Evolutionary conservation across 371 early-diverging fungal genomes (phyloP).

Genomic region (Mortierella sp.): DNA sequence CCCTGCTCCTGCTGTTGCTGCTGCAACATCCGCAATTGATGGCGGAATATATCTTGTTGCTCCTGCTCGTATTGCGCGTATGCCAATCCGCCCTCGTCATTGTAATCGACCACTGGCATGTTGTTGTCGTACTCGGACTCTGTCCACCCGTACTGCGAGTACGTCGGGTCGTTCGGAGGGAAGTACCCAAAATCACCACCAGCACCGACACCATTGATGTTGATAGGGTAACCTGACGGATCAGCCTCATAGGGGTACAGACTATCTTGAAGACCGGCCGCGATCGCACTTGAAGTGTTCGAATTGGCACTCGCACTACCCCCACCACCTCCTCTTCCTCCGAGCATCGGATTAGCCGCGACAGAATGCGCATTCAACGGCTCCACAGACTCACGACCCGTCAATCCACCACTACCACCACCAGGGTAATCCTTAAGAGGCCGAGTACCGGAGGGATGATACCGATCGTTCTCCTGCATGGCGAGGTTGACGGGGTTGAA

Average conservation of each 20-base stretch:
- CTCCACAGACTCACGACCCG: slow-evolving; percentile 15
- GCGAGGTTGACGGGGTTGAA: slow-evolving; percentile 42
- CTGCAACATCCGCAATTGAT: slow-evolving; percentile 12
- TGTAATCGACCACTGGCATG: not conserved
- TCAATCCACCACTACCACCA: slow-evolving; percentile 9
- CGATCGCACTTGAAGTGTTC: not conserved
- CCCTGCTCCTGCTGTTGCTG: slow-evolving; percentile 10
- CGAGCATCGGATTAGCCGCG: not conserved
- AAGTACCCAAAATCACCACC: slow-evolving; percentile 16
- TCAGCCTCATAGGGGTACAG: slow-evolving; percentile 21
- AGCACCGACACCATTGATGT: not conserved
- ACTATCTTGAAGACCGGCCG: not conserved
- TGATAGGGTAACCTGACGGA: slow-evolving; percentile 4
- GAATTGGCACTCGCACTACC: slow-evolving; percentile 15
- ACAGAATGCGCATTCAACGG: slow-evolving; percentile 13
- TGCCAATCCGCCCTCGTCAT: not conserved
- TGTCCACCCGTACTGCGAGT: slow-evolving; percentile 16
- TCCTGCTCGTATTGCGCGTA: slow-evolving; percentile 19
- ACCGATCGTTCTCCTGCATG: slow-evolving; percentile 33
- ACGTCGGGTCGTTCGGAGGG: slow-evolving; percentile 23
- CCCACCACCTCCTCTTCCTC: not conserved
- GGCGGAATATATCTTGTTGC: slow-evolving; percentile 23
- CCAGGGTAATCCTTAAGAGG: not conserved
- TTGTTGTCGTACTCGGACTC: slow-evolving; percentile 12
- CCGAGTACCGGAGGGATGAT: not conserved